Base-by-base conservation (phyloP, 2,329 filamentous ascomycete genomes). In the Xylariaceae sp. region DNA sequence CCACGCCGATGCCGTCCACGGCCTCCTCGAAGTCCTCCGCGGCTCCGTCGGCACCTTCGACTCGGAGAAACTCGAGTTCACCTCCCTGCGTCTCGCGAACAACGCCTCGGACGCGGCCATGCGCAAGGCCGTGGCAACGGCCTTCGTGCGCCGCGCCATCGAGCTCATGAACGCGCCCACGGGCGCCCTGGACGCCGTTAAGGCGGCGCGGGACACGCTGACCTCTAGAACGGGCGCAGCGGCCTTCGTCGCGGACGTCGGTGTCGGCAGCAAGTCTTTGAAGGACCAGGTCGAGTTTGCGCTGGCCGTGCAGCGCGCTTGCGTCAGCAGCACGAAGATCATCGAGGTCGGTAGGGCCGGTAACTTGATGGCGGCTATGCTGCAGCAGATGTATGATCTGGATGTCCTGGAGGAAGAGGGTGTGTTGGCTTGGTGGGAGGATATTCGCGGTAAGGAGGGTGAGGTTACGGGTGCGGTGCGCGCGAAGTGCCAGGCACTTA, bases 101-200 rank as follows among this genome's bases (percentile, higher is more conserved):
- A 91, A 97, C 69, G 94, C 94, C 2, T 92, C 91, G 0, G 93
- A 96, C 70, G 83, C 88, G 65, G 89, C 94, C 73, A 90, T 97
- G 69, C 89, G 93, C 50, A 87, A 88, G 39, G 92, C 94, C 13
- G 87, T 97, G 23, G 90, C 90, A 2, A 85, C 88, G 1, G 89
- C 92, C 0, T 93, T 97, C 71, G 88, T 90, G 68, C 90, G 89
- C 69, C 88, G 89, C 59, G 88, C 92, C 51, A 82, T 86, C 4
- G 88, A 92, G 71, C 81, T 96, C 23, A 71, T 80, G 62, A 77
- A 76, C 57, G 77, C 75, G 10, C 79, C 80, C 30, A 74, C 79
- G 58, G 80, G 82, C 49, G 69, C 75, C n/a, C 58, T 87, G 34
- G 83, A 86, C 61, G 81, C 87, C 7, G 74, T 80, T 49, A 86